Percentiles rank a stretch among this genome's conserved stretches.
Evolutionary conservation across 371 early-diverging fungal species (phyloP).

Genomic region (Mucor indicus): DNA sequence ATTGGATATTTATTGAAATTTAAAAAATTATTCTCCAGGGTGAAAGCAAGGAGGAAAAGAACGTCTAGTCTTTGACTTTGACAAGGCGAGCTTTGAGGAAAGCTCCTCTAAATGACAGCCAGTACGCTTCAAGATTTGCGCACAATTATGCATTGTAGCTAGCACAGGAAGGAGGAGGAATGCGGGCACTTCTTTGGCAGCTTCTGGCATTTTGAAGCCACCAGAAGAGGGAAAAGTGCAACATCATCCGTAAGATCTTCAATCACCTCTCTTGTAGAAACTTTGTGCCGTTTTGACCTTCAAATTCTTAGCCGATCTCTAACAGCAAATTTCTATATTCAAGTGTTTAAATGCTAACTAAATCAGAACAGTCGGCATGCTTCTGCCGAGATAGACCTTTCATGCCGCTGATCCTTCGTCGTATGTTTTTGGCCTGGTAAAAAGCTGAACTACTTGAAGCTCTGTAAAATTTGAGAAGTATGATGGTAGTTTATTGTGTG

Average conservation of each 20-base stretch:
- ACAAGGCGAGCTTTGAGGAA: background rate
- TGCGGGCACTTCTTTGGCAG: background rate
- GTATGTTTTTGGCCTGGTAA: background rate
- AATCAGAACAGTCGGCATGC: background rate
- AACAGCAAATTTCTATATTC: background rate
- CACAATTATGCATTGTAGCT: background rate
- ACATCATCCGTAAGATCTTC: slow-evolving; percentile 2
- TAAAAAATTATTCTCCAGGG: too few species aligned
- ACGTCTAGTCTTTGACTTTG: too few species aligned
- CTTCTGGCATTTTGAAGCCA: slow-evolving; percentile 1
- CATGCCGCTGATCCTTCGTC: too few species aligned
- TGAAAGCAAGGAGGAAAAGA: too few species aligned
- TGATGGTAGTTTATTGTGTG: background rate
- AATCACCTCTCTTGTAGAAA: background rate
- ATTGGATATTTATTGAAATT: too few species aligned
- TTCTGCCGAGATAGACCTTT: background rate
- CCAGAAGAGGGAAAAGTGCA: background rate
- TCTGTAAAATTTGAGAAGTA: background rate
- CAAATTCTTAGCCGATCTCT: background rate
- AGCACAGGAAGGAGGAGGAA: slow-evolving; percentile 1
- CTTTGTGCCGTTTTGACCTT: slow-evolving; percentile 1
- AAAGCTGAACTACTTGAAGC: background rate
- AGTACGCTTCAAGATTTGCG: background rate
- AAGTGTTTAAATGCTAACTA: background rate
- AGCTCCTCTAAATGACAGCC: background rate